These are phyloP conservation scores for Vigna nakashimae DNA, from an alignment of 306 rosid genomes.

Conservation along the genomic window DNA sequence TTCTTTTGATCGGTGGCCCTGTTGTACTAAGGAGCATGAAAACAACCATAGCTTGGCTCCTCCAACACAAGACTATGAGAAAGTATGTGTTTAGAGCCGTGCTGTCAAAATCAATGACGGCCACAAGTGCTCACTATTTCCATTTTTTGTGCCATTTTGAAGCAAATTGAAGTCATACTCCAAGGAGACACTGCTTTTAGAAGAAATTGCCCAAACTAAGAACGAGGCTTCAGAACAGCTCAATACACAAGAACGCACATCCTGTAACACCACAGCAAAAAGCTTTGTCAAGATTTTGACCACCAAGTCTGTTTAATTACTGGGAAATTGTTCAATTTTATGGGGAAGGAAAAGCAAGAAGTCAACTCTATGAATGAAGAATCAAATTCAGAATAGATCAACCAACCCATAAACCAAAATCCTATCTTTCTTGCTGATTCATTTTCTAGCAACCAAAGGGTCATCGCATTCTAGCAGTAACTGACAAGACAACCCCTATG, in stretches of 20 bases:
- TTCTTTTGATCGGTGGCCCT: slow-evolving; percentile 73
- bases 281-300: slow-evolving; percentile 2
- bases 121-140: slow-evolving; percentile 31
- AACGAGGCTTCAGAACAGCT: slow-evolving; percentile 34
- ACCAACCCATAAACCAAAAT: slow-evolving; percentile 20
- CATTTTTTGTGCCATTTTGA: slow-evolving; percentile 39
- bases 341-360: not conserved
- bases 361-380: slow-evolving; percentile 32
- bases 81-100: slow-evolving; percentile 53
- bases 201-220: not conserved
- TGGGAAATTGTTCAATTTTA: not conserved
- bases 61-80: slow-evolving; percentile 52
- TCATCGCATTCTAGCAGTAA: slow-evolving; percentile 16
- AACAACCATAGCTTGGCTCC: slow-evolving; percentile 65
- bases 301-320: slow-evolving; percentile 22
- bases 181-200: not conserved
- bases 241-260: slow-evolving; percentile 31
- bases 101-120: slow-evolving; percentile 46
- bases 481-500: slow-evolving; percentile 18
- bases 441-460: slow-evolving; percentile 52
- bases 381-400: not conserved
- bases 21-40: slow-evolving; percentile 60
- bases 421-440: slow-evolving; percentile 2
- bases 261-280: slow-evolving; percentile 43
- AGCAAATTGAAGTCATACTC: slow-evolving; percentile 23